phyloP scores from a whole-genome alignment of 352 stramenopile genomes.

The Thalassiosira pacifica region DNA sequence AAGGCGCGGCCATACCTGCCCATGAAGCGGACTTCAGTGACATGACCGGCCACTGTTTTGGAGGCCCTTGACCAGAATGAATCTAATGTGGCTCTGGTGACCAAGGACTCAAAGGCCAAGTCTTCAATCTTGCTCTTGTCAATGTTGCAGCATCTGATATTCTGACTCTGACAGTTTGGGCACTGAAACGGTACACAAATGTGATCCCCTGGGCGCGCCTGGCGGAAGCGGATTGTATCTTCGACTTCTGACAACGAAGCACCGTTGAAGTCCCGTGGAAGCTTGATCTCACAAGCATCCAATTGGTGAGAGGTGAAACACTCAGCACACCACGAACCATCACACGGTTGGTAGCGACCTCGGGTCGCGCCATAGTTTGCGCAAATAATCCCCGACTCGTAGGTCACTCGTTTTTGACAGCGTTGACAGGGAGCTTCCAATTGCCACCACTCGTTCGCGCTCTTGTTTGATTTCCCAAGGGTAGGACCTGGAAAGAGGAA shows the following conservation, averaged over 20 bases:
- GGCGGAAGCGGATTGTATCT: background rate
- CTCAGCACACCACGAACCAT: background rate
- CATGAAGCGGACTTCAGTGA: slow-evolving; percentile 9
- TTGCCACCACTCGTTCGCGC: background rate
- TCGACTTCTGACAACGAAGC: background rate
- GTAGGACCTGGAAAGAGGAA: background rate
- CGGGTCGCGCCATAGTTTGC: background rate
- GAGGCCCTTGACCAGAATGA: background rate
- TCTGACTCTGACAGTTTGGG: background rate
- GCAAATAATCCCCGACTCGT: background rate
- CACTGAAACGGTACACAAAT: background rate
- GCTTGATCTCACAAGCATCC: background rate
- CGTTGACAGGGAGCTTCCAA: background rate
- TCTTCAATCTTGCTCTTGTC: background rate
- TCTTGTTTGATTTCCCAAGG: background rate
- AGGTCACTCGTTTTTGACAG: background rate
- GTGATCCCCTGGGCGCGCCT: background rate
- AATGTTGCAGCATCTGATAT: background rate
- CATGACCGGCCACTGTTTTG: background rate
- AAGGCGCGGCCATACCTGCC: background rate
- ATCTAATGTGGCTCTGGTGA: background rate
- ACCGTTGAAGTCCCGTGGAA: background rate
- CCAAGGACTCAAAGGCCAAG: background rate
- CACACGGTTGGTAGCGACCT: background rate
- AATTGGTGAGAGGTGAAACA: background rate